Evolutionary conservation across 176 grass and related monocot genomes (phyloP).

Genomic region (Oropetium thomaeum): DNA sequence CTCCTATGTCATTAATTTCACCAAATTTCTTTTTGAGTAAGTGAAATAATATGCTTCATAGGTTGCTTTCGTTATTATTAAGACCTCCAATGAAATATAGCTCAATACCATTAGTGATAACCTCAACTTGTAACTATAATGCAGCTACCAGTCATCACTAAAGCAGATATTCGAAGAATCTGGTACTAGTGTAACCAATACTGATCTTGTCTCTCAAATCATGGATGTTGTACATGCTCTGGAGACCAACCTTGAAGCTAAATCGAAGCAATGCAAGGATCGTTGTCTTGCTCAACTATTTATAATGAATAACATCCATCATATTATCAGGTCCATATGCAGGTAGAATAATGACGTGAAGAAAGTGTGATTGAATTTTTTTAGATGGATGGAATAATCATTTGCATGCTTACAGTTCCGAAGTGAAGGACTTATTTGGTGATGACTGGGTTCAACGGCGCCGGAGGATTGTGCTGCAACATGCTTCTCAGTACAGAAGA

Average conservation of each 20-base stretch:
- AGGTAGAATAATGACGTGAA: slow-evolving; percentile 41
- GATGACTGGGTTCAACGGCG: slow-evolving; percentile 70
- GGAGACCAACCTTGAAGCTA: slow-evolving; percentile 57
- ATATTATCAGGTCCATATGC: slow-evolving; percentile 59
- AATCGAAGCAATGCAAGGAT: slow-evolving; percentile 59
- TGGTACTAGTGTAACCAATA: slow-evolving; percentile 31
- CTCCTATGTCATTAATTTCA: slow-evolving; percentile 64
- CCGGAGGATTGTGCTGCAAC: slow-evolving; percentile 58
- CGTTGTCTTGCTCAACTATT: slow-evolving; percentile 45
- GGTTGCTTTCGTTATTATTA: not conserved
- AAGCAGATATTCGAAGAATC: slow-evolving; percentile 47
- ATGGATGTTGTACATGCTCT: slow-evolving; percentile 50
- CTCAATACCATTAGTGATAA: not conserved
- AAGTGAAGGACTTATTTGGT: slow-evolving; percentile 56
- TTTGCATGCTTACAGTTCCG: slow-evolving; percentile 46
- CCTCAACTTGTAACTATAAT: not conserved
- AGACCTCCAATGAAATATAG: not conserved
- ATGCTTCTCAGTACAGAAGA: slow-evolving; percentile 67
- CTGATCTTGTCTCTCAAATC: slow-evolving; percentile 41
- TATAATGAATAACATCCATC: slow-evolving; percentile 79
- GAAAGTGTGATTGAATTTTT: not conserved
- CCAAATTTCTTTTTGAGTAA: slow-evolving; percentile 62
- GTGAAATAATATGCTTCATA: slow-evolving; percentile 27
- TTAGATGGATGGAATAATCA: slow-evolving; percentile 16
- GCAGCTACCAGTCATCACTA: slow-evolving; percentile 55